A percentile compares a stretch with the other conserved stretches of the same genome.
Evolutionary conservation across 495 filamentous ascomycete species (phyloP).

Genomic region (Neurospora intermedia): DNA sequence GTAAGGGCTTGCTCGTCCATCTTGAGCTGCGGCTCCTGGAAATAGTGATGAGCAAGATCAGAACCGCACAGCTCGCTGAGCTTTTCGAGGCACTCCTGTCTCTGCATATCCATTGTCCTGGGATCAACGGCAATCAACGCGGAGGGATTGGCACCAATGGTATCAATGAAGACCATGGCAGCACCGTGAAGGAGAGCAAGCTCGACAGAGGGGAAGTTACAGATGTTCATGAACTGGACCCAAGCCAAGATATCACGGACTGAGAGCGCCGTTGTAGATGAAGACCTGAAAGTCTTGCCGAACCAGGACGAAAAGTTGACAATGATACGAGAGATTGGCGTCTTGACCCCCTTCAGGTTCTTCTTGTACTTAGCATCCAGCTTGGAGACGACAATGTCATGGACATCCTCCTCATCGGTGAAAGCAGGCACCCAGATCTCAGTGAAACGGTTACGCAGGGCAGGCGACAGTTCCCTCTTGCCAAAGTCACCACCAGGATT

Average conservation of each 20-base stretch:
- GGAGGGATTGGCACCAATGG: conserved; percentile 85
- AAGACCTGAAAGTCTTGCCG: conserved; percentile 61
- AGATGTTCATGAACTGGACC: conserved; percentile 84
- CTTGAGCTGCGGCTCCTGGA: conserved; percentile 33
- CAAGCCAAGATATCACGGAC: conserved; percentile 84
- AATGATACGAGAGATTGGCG: conserved; percentile 49
- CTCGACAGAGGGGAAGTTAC: conserved; percentile 28
- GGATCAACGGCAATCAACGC: conserved; percentile 61
- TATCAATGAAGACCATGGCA: conserved; percentile 92
- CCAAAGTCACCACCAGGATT: conserved; percentile 98
- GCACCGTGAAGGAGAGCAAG: conserved; percentile 67
- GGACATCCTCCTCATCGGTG: conserved; percentile 70
- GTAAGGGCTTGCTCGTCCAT: conserved; percentile 39
- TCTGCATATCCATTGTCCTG: conserved; percentile 46
- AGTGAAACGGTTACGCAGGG: conserved; percentile 91
- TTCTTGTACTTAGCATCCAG: conserved; percentile 34
- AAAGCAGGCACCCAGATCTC: conserved; percentile 94
- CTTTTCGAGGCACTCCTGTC: conserved; percentile 59
- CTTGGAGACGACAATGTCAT: conserved; percentile 76
- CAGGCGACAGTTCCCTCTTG: conserved; percentile 92
- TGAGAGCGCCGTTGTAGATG: conserved; percentile 63
- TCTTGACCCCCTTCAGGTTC: background rate
- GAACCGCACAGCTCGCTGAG: conserved; percentile 53
- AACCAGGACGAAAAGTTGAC: conserved; percentile 92
- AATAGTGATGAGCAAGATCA: conserved; percentile 55